Evolutionary conservation across 2,329 filamentous ascomycete genomes (phyloP), one percentile per base, ranked within the genome.

Genomic region (Monilinia aucupariae): DNA sequence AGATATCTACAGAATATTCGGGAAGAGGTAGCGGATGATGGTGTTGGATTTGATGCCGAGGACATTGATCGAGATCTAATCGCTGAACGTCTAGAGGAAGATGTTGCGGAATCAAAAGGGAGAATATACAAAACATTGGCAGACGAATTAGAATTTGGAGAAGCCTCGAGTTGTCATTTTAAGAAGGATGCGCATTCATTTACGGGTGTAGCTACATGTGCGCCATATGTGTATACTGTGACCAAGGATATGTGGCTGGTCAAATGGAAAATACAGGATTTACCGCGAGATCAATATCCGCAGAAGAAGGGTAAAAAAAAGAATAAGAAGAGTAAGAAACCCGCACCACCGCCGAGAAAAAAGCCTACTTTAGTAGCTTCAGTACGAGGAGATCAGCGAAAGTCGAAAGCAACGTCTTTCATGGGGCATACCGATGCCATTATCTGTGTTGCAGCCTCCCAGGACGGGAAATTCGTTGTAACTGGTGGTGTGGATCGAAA

Each of bases 51-150:
- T 73, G 92, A 99, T 76, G 94, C 94, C 9, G 92, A 88, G 70
- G 91, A 97, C 60, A 90, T 99, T 64, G 94, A 97, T 77, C 83
- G 89, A 64, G 94, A 99, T 73, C 79, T 97, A 70, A 92, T 99
- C 71, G 92, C 93, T 49, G 90, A 96, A 75, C 82, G 92, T 70
- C 79, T 99, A 70, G 87, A 93, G 76, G 91, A 97, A 77, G 94
- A 97, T 74, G 90, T 94, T 50, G 87, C 94, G 59, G 94, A 97
- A 77, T 85, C 85, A 62, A 97, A 97, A 78, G 94, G 94, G 64
- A 88, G 89, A 70, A 83, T 96, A 56, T 97, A 96, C 78, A 85
- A 91, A 59, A 85, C 85, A 74, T 84, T 99, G 69, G 89, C 90
- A 43, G 79, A 83, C 27, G 83, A 90, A 68, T 81, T 96, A 67